A percentile compares a stretch with the other conserved stretches of the same genome.
phyloP scores from a whole-genome alignment of 495 filamentous ascomycete species.

The Penicillium odoratum region DNA sequence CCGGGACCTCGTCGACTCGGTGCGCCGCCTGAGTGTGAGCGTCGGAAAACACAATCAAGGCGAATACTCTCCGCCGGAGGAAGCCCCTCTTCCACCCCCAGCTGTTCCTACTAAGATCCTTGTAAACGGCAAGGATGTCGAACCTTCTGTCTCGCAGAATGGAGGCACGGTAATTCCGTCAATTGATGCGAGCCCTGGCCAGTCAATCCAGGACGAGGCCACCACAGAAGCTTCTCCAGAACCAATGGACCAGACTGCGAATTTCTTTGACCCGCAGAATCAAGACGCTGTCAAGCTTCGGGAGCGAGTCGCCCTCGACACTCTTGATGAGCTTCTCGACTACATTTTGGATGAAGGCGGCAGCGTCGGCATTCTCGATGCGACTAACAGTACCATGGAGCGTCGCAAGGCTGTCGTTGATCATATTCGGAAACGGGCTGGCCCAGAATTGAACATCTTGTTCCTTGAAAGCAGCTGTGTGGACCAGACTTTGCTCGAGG shows the following conservation, averaged over 20 bases:
- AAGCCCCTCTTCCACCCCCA: constrained; percentile 37
- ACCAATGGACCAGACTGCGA: constrained; percentile 81
- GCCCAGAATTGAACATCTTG: constrained; percentile 81
- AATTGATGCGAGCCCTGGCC: constrained; percentile 22
- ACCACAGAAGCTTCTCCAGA: constrained; percentile 43
- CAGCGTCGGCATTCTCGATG: constrained; percentile 96
- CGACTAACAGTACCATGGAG: constrained; percentile 91
- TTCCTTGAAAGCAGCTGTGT: constrained; percentile 94
- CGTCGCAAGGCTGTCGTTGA: constrained; percentile 81
- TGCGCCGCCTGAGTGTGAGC: constrained; percentile 44
- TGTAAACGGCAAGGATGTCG: constrained; percentile 47
- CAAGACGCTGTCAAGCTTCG: constrained; percentile 75
- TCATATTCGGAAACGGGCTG: constrained; percentile 77
- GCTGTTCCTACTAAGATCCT: constrained; percentile 49
- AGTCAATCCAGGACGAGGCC: constrained; percentile 20
- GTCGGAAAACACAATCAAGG: constrained; percentile 33
- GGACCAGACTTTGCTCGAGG: constrained; percentile 78
- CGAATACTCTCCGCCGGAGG: constrained; percentile 27
- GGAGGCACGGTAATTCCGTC: constrained; percentile 34
- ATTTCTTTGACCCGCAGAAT: constrained; percentile 93
- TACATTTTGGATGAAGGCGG: constrained; percentile 81
- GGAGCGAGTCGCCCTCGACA: constrained; percentile 89
- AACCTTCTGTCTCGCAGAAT: constrained; percentile 26
- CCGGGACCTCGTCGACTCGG: constrained; percentile 44
- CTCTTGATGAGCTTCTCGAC: constrained; percentile 85